A percentile compares a stretch with the other conserved stretches of the same genome.
phyloP scores from a whole-genome alignment of 768 basidiomycete genomes.

The Cyathus striatus region DNA sequence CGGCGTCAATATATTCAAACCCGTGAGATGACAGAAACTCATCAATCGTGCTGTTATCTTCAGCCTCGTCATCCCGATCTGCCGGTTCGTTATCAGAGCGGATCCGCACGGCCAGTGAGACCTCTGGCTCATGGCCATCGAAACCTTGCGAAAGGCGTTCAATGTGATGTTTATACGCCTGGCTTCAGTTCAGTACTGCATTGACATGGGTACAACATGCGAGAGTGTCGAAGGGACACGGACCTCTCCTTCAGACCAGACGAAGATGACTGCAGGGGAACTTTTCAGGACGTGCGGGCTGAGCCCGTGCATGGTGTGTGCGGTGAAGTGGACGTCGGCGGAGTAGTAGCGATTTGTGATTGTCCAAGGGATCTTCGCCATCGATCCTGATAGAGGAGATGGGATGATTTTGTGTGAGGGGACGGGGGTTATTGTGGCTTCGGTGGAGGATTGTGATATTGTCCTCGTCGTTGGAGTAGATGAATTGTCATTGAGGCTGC shows the following conservation, averaged over 20 bases:
- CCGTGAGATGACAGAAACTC: constrained; percentile 62
- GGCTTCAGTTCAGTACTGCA: constrained; percentile 1
- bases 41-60: constrained; percentile 55
- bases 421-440: no score
- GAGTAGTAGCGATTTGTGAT: constrained; percentile 80
- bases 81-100: constrained; percentile 12
- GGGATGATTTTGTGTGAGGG: neutral
- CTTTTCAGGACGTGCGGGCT: constrained; percentile 32
- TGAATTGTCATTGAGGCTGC: neutral
- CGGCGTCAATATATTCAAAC: constrained; percentile 74
- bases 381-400: constrained; percentile 10
- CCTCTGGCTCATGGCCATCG: constrained; percentile 57
- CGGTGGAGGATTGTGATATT: neutral
- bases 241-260: constrained; percentile 68
- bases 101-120: constrained; percentile 63
- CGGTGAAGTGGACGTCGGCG: constrained; percentile 67
- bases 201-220: neutral
- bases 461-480: constrained; percentile 6
- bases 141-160: constrained; percentile 43
- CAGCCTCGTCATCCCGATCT: constrained; percentile 13
- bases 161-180: constrained; percentile 60
- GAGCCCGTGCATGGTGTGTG: constrained; percentile 40
- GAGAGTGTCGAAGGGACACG: constrained; percentile 9
- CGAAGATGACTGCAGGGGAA: constrained; percentile 70
- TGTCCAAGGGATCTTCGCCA: constrained; percentile 57